Percentiles rank a stretch among this genome's conserved stretches.
Evolutionary conservation across 306 rosid genomes (phyloP).

Genomic region (Rubus idaeus): DNA sequence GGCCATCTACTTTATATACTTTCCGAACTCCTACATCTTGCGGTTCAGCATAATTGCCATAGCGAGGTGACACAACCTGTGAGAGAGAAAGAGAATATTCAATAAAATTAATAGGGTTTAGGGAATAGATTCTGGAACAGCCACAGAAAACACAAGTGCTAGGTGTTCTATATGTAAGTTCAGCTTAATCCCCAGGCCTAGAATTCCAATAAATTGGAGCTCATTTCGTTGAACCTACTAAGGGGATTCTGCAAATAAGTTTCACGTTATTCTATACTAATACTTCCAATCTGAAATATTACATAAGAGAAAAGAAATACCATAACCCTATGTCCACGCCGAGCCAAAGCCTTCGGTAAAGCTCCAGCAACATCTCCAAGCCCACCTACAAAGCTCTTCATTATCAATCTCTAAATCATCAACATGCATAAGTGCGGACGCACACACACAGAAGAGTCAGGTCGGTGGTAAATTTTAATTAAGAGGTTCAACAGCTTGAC

Average conservation of each 20-base stretch:
- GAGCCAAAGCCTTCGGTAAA: slow-evolving; percentile 96
- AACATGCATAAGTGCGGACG: slow-evolving; percentile 1
- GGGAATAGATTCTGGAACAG: slow-evolving; percentile 13
- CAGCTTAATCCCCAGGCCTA: neutral
- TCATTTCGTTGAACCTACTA: neutral
- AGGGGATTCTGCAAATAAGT: neutral
- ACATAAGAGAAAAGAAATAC: slow-evolving; percentile 43
- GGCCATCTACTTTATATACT: slow-evolving; percentile 67
- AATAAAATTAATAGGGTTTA: neutral
- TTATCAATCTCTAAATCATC: slow-evolving; percentile 26
- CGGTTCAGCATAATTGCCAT: slow-evolving; percentile 64
- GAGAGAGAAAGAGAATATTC: slow-evolving; percentile 24
- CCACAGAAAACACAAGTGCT: neutral
- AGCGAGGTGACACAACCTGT: slow-evolving; percentile 79
- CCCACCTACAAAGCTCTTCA: slow-evolving; percentile 68
- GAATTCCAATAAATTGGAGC: neutral
- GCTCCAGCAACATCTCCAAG: slow-evolving; percentile 99
- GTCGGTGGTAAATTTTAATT: neutral
- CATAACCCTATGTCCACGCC: slow-evolving; percentile 99
- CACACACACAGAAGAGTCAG: neutral
- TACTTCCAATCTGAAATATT: neutral
- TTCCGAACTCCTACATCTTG: slow-evolving; percentile 60
- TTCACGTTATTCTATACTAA: neutral
- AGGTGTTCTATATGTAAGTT: neutral
- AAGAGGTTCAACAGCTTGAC: neutral